Evolutionary conservation across 1,284 basidiomycete species (phyloP).

Genomic region (Moniliophthora roreri): DNA sequence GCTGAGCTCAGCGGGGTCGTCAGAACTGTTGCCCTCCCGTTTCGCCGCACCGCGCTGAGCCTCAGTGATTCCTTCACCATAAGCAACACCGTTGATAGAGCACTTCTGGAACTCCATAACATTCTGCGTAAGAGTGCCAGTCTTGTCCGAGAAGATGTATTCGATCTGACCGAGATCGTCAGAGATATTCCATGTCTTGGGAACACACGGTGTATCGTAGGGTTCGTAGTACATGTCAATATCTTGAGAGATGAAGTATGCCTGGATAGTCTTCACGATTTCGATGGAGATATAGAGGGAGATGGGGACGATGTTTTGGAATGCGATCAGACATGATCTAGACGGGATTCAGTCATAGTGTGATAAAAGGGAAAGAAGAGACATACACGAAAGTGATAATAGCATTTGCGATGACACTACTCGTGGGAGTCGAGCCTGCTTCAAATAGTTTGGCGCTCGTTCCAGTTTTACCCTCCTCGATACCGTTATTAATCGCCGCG

Average conservation of each 20-base stretch:
- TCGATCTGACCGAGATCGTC: slow-evolving; percentile 98
- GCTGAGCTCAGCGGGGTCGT: slow-evolving; percentile 68
- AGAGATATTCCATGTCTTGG: slow-evolving; percentile 98
- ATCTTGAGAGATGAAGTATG: slow-evolving; percentile 97
- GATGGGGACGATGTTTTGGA: slow-evolving; percentile 98
- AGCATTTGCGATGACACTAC: slow-evolving; percentile 70
- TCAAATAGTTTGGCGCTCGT: slow-evolving; percentile 82
- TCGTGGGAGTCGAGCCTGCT: slow-evolving; percentile 59
- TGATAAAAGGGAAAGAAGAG: background rate
- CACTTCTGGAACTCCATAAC: slow-evolving; percentile 99
- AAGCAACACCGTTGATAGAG: slow-evolving; percentile 81
- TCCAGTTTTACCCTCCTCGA: slow-evolving; percentile 58
- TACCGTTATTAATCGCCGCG: slow-evolving; percentile 74
- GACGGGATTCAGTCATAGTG: slow-evolving; percentile 12
- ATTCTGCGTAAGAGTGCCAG: slow-evolving; percentile 94
- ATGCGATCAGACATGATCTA: slow-evolving; percentile 87
- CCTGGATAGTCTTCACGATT: slow-evolving; percentile 97
- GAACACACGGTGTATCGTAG: slow-evolving; percentile 86
- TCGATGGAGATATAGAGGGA: slow-evolving; percentile 98
- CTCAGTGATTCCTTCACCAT: slow-evolving; percentile 94
- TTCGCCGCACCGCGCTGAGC: slow-evolving; percentile 92
- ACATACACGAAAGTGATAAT: slow-evolving; percentile 89
- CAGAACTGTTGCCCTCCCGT: slow-evolving; percentile 67
- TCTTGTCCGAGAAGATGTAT: slow-evolving; percentile 98
- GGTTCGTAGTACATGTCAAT: slow-evolving; percentile 95